phyloP scores from a whole-genome alignment of 768 basidiomycete genomes.

The Trametes gibbosa region DNA sequence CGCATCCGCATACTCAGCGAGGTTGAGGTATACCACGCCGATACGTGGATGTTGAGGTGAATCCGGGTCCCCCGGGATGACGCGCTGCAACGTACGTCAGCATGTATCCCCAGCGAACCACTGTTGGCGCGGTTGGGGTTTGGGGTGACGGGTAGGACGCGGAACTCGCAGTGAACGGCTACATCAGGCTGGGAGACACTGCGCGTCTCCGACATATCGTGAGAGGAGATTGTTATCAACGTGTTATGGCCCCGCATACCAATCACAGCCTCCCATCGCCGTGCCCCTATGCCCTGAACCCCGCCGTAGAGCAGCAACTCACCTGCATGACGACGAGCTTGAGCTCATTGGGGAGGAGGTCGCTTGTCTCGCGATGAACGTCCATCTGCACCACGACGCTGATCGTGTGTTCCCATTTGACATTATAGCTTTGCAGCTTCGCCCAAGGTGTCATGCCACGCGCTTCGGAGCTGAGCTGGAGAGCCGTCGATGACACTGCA shows the following conservation, averaged over 20 bases:
- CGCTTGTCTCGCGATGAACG: constrained; percentile 49
- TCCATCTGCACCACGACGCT: constrained; percentile 58
- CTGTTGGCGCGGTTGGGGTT: too few species aligned
- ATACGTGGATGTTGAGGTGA: constrained; percentile 58
- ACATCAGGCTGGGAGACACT: too few species aligned
- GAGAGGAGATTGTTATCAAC: constrained; percentile 7
- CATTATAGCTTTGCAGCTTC: constrained; percentile 61
- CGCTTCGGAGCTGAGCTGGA: constrained; percentile 31
- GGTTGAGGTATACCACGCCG: constrained; percentile 65
- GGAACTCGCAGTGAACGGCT: too few species aligned
- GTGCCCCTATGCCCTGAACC: background rate
- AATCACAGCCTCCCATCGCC: background rate
- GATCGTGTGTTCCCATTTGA: constrained; percentile 59
- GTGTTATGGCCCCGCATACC: background rate
- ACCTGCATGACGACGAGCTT: constrained; percentile 66
- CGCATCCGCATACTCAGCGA: constrained; percentile 69
- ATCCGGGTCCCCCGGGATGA: constrained; percentile 53
- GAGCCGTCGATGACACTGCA: constrained; percentile 22
- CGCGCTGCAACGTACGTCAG: constrained; percentile 40
- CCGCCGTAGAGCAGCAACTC: background rate
- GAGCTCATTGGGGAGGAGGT: constrained; percentile 56
- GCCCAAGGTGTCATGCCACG: constrained; percentile 62
- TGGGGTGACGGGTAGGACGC: too few species aligned
- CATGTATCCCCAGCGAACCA: background rate
- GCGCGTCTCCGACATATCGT: background rate